phyloP scores from a whole-genome alignment of 192 early-diverging fungal genomes.

The Coemansia sp. region DNA sequence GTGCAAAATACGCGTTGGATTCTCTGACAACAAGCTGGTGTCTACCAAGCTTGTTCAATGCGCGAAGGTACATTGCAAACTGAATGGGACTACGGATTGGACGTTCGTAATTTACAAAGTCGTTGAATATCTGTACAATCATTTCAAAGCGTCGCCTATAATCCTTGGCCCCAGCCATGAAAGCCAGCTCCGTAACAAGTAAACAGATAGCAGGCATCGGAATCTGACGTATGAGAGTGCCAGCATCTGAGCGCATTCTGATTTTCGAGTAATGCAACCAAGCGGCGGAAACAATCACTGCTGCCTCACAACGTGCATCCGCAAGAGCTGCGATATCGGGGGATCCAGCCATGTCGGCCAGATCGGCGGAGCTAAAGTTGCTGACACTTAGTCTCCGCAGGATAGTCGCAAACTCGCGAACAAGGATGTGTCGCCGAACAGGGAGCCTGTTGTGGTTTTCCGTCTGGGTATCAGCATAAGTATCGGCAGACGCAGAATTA shows the following conservation, averaged over 20 bases:
- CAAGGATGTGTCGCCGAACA: conserved; percentile 23
- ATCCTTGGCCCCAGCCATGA: conserved; percentile 14
- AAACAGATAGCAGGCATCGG: conserved; percentile 17
- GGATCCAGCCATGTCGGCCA: not conserved
- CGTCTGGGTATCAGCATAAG: not conserved
- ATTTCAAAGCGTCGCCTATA: conserved; percentile 23
- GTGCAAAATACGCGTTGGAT: conserved; percentile 5
- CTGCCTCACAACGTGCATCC: not conserved
- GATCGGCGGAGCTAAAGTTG: conserved; percentile 8
- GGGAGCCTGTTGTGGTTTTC: not conserved
- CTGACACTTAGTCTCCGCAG: conserved; percentile 15
- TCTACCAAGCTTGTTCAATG: conserved; percentile 36
- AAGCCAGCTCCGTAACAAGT: conserved; percentile 38
- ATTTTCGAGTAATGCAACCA: conserved; percentile 45
- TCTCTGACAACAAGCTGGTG: conserved; percentile 25
- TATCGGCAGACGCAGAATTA: not conserved
- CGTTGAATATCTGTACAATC: conserved; percentile 34
- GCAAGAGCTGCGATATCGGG: not conserved
- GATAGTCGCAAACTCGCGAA: conserved; percentile 27
- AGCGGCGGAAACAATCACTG: conserved; percentile 14
- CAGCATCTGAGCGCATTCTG: conserved; percentile 11
- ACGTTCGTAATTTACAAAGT: conserved; percentile 11
- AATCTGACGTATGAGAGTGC: conserved; percentile 18
- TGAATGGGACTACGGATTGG: conserved; percentile 17
- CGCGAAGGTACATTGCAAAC: conserved; percentile 40